Evolutionary conservation across 768 basidiomycete genomes (phyloP).

Genomic region (Boletales sp.): DNA sequence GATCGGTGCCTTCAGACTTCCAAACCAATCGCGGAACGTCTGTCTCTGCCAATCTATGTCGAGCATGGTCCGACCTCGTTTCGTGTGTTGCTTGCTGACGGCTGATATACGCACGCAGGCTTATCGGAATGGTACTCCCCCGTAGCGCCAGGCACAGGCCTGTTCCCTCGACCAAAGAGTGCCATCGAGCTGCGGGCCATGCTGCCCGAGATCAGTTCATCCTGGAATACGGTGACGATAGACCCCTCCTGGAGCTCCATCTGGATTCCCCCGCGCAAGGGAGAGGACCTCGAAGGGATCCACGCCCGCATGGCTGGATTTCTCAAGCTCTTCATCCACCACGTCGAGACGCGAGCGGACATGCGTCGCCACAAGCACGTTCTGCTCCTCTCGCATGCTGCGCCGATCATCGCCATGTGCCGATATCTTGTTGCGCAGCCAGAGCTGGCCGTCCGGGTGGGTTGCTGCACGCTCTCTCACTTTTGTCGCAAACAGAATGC

Average conservation of each 20-base stretch:
- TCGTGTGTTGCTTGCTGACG: constrained; percentile 6
- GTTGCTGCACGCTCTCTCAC: constrained; percentile 73
- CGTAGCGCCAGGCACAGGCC: constrained; percentile 58
- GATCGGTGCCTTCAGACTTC: constrained; percentile 88
- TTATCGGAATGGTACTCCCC: constrained; percentile 80
- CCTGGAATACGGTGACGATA: constrained; percentile 58
- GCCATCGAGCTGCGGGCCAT: constrained; percentile 49
- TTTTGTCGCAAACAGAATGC: constrained; percentile 36
- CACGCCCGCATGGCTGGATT: constrained; percentile 59
- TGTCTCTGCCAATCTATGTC: constrained; percentile 67
- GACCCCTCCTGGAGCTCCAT: constrained; percentile 63
- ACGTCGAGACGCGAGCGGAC: constrained; percentile 44
- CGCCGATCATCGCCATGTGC: constrained; percentile 64
- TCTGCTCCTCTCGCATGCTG: constrained; percentile 71
- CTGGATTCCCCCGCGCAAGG: constrained; percentile 68
- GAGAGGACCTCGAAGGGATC: constrained; percentile 61
- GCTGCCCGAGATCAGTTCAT: constrained; percentile 60
- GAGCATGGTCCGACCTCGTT: constrained; percentile 59
- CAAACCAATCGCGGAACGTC: constrained; percentile 55
- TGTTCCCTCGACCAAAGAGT: constrained; percentile 70
- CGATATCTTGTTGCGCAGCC: constrained; percentile 55
- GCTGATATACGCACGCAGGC: constrained; percentile 35
- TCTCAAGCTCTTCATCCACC: constrained; percentile 47
- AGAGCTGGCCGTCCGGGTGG: constrained; percentile 53
- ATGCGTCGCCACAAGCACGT: constrained; percentile 44